These are phyloP conservation scores for Lasiodiplodia sp. DNA, from an alignment of 2,329 filamentous ascomycete species.

Conservation along the genomic window DNA sequence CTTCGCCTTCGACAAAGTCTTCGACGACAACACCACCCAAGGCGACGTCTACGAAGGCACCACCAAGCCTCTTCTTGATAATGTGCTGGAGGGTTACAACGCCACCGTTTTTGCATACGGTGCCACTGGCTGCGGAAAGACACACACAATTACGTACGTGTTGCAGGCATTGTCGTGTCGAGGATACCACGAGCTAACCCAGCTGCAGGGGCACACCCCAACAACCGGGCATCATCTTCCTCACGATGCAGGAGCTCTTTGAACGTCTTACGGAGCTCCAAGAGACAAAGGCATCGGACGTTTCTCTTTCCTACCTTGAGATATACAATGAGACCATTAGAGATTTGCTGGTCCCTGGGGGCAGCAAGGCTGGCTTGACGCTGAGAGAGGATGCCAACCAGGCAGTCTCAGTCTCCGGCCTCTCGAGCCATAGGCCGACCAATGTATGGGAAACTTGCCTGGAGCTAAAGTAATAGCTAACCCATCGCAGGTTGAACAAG, in stretches of 20 bases:
- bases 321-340: slow-evolving; percentile 99
- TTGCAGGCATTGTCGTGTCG: slow-evolving; percentile 74
- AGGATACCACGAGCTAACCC: slow-evolving; percentile 71
- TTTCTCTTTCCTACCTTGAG: slow-evolving; percentile 93
- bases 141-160: slow-evolving; percentile 79
- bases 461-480: slow-evolving; percentile 35
- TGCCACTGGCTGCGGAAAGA: slow-evolving; percentile 97
- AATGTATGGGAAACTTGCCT: slow-evolving; percentile 65
- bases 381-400: slow-evolving; percentile 94
- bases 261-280: slow-evolving; percentile 90
- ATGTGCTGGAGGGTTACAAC: slow-evolving; percentile 96
- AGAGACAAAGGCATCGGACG: slow-evolving; percentile 85
- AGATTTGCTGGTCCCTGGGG: slow-evolving; percentile 86
- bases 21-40: slow-evolving; percentile 93
- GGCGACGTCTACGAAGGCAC: slow-evolving; percentile 95
- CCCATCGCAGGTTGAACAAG: slow-evolving; percentile 68
- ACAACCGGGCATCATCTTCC: slow-evolving; percentile 95
- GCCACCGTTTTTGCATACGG: slow-evolving; percentile 98
- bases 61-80: slow-evolving; percentile 88
- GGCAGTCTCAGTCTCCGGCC: slow-evolving; percentile 85
- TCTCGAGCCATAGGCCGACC: slow-evolving; percentile 89
- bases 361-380: slow-evolving; percentile 84
- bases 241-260: slow-evolving; percentile 99
- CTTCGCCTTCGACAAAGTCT: slow-evolving; percentile 95
- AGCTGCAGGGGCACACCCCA: slow-evolving; percentile 73